These are phyloP conservation scores for Chlamydomonas incerta DNA, from an alignment of 139 green algal genomes.

Conservation along the genomic window DNA sequence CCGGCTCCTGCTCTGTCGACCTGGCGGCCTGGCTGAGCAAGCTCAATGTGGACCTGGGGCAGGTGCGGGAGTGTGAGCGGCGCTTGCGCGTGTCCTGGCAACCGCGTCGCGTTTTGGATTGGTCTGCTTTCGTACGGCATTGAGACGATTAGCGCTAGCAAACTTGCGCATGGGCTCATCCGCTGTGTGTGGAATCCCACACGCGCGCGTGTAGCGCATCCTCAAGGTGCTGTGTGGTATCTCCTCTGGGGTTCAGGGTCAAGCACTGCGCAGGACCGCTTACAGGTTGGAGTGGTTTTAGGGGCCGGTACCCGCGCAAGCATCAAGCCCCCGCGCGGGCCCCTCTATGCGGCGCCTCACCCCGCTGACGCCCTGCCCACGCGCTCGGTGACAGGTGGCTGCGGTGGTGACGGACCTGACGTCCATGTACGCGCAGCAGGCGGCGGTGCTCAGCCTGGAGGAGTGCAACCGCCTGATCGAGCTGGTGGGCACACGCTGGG, in stretches of 20 bases:
- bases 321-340: too few species aligned
- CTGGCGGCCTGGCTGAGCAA: slow-evolving; percentile 11
- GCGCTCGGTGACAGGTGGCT: slow-evolving; percentile 35
- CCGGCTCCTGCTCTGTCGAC: slow-evolving; percentile 49
- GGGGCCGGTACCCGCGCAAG: too few species aligned
- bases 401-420: slow-evolving; percentile 39
- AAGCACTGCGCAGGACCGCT: too few species aligned
- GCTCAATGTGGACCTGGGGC: slow-evolving; percentile 40
- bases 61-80: not conserved
- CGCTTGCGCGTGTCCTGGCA: not conserved
- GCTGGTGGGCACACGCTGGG: slow-evolving; percentile 2
- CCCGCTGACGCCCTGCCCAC: not conserved
- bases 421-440: slow-evolving; percentile 20
- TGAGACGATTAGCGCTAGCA: not conserved
- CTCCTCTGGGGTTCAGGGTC: too few species aligned
- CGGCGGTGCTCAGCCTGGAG: not conserved
- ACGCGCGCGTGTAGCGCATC: too few species aligned
- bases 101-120: too few species aligned
- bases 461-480: slow-evolving; percentile 43
- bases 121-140: not conserved
- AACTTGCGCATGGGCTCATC: too few species aligned
- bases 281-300: too few species aligned
- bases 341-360: too few species aligned
- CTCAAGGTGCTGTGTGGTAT: too few species aligned
- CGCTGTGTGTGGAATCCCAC: too few species aligned